Conservation (phyloP, 257 asterid species). For the Ballota nigra region DNA sequence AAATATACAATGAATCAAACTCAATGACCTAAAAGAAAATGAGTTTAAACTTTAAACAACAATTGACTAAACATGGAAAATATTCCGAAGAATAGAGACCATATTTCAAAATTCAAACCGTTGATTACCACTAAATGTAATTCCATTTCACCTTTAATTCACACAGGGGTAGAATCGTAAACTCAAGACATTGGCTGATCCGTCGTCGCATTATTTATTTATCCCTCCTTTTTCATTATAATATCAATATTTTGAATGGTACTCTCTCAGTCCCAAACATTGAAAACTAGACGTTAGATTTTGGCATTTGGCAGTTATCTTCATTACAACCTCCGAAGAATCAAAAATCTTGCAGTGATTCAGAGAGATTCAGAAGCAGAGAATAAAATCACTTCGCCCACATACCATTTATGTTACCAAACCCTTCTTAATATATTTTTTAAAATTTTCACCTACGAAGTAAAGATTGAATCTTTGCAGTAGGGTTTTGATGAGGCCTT, state of each 20-base stretch:
- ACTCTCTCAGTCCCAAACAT: background rate
- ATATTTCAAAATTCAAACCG: background rate
- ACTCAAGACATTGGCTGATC: constrained; percentile 16
- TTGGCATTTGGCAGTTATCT: constrained; percentile 39
- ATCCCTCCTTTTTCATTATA: background rate
- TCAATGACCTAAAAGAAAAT: too few relatives aligned
- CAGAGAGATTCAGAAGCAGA: constrained; percentile 22
- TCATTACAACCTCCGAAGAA: constrained; percentile 40
- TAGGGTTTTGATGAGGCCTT: constrained; percentile 26
- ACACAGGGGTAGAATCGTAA: constrained; percentile 24
- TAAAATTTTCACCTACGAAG: background rate
- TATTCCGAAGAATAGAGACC: background rate
- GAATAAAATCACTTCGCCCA: constrained; percentile 38
- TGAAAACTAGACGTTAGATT: constrained; percentile 41
- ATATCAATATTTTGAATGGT: constrained; percentile 28
- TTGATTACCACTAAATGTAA: background rate
- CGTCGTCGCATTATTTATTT: constrained; percentile 38
- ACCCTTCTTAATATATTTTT: constrained; percentile 13
- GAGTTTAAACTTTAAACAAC: background rate
- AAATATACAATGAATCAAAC: too few relatives aligned
- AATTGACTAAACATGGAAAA: background rate
- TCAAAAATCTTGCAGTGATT: constrained; percentile 27
- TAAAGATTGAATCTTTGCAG: constrained; percentile 19
- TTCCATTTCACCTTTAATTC: constrained; percentile 1
- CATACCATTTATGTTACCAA: background rate